phyloP scores from a whole-genome alignment of 768 basidiomycete species.

The Baorangia bicolor region DNA sequence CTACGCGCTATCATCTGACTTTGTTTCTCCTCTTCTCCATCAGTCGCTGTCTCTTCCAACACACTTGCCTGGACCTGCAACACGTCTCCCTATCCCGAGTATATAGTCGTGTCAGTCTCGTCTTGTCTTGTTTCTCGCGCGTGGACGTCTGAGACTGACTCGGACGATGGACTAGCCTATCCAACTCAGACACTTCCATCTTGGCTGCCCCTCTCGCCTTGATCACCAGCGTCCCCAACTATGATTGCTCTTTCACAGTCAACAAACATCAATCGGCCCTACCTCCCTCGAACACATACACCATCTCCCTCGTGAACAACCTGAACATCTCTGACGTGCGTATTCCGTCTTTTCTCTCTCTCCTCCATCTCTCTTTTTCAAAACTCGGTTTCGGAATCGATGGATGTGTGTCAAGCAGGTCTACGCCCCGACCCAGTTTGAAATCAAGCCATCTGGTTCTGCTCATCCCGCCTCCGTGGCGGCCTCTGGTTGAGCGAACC shows the following conservation, averaged over 20 bases:
- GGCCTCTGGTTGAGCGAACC: too few relatives aligned
- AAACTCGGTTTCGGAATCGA: not conserved
- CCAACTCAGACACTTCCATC: constrained; percentile 43
- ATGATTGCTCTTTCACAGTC: constrained; percentile 56
- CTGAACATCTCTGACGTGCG: constrained; percentile 55
- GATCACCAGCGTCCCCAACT: constrained; percentile 53
- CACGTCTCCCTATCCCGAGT: constrained; percentile 37
- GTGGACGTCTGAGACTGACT: constrained; percentile 7
- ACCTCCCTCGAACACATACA: constrained; percentile 46
- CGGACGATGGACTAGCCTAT: constrained; percentile 37
- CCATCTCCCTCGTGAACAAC: constrained; percentile 47
- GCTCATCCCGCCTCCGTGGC: constrained; percentile 43
- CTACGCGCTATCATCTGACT: not conserved
- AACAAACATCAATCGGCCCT: constrained; percentile 44
- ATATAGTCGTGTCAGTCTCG: constrained; percentile 44
- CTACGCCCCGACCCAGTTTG: constrained; percentile 58
- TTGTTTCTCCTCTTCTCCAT: not conserved
- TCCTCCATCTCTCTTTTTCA: not conserved
- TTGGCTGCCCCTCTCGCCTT: constrained; percentile 38
- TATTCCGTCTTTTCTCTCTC: constrained; percentile 7
- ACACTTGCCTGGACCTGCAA: constrained; percentile 60
- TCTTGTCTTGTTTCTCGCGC: constrained; percentile 2
- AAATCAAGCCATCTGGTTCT: constrained; percentile 57
- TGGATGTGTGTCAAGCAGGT: constrained; percentile 37
- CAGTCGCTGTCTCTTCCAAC: constrained; percentile 60